These are phyloP conservation scores for Dioscorea alata DNA, from an alignment of 106 monocot genomes.

Conservation along the genomic window DNA sequence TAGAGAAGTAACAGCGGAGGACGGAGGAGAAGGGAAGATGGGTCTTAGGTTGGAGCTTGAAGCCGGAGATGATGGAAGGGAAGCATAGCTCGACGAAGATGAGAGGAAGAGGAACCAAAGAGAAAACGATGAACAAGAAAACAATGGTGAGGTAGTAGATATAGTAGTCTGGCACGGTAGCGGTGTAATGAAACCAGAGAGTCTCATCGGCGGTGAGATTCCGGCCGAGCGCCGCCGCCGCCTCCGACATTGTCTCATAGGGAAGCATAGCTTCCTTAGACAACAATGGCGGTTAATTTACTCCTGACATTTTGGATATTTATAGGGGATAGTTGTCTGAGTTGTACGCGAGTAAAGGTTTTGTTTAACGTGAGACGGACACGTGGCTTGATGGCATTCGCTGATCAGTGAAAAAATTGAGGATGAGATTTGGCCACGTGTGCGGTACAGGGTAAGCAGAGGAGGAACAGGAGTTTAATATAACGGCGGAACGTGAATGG, in stretches of 20 bases:
- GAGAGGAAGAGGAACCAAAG: conserved; percentile 71
- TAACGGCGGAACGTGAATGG: too few species aligned
- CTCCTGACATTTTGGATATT: too few species aligned
- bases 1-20: conserved; percentile 61
- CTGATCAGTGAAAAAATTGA: too few species aligned
- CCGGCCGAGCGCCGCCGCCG: conserved; percentile 68
- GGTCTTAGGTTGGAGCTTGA: conserved; percentile 91
- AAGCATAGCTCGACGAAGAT: conserved; percentile 59
- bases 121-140: conserved; percentile 71
- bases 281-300: background rate
- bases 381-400: too few species aligned
- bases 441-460: too few species aligned
- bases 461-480: too few species aligned
- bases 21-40: conserved; percentile 32
- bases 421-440: too few species aligned
- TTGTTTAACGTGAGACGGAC: too few species aligned
- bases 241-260: conserved; percentile 46
- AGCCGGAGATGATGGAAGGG: conserved; percentile 24
- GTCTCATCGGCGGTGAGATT: conserved; percentile 46
- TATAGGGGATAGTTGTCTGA: too few species aligned
- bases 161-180: conserved; percentile 53
- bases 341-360: too few species aligned
- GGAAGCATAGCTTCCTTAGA: conserved; percentile 44
- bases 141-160: conserved; percentile 75
- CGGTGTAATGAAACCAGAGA: conserved; percentile 78